Conservation (phyloP, 495 filamentous ascomycete species). For the Penicillium arizonense region DNA sequence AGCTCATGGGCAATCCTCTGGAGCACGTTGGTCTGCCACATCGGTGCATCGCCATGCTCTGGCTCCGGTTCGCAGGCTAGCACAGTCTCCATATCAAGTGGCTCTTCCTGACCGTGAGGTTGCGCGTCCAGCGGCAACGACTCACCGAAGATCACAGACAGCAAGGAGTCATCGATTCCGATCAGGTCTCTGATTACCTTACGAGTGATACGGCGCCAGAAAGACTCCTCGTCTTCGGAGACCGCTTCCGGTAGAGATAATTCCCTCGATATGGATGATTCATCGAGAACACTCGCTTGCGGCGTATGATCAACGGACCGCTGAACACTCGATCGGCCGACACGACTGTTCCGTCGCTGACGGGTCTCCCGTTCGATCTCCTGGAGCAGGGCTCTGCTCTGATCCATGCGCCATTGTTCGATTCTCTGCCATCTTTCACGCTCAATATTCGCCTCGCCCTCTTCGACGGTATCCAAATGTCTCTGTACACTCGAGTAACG, state of each 20-base stretch:
- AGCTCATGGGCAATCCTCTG: slow-evolving; percentile 85
- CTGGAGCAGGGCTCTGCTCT: slow-evolving; percentile 78
- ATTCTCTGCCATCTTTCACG: slow-evolving; percentile 76
- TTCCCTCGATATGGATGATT: slow-evolving; percentile 8
- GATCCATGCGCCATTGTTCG: slow-evolving; percentile 88
- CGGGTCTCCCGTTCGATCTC: slow-evolving; percentile 86
- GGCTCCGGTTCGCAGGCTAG: slow-evolving; percentile 35
- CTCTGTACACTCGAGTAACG: slow-evolving; percentile 61
- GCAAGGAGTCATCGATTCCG: slow-evolving; percentile 81
- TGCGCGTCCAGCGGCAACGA: slow-evolving; percentile 50
- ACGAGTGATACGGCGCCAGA: slow-evolving; percentile 80
- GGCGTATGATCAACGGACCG: slow-evolving; percentile 20
- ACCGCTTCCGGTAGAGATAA: slow-evolving; percentile 18
- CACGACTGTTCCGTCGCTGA: slow-evolving; percentile 46
- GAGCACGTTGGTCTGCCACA: slow-evolving; percentile 76
- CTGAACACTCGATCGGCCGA: slow-evolving; percentile 30
- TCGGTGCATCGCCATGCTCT: slow-evolving; percentile 41
- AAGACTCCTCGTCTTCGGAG: slow-evolving; percentile 52
- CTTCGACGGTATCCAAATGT: slow-evolving; percentile 63
- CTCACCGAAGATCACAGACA: slow-evolving; percentile 88
- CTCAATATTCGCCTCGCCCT: slow-evolving; percentile 52
- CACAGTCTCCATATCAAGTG: slow-evolving; percentile 30
- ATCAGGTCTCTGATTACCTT: slow-evolving; percentile 86
- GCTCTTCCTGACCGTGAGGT: slow-evolving; percentile 1
- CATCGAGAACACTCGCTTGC: slow-evolving; percentile 20